A percentile compares a stretch with the other conserved stretches of the same genome.
Evolutionary conservation across 805 yeast species (phyloP).

Genomic region (Candida berthetii): DNA sequence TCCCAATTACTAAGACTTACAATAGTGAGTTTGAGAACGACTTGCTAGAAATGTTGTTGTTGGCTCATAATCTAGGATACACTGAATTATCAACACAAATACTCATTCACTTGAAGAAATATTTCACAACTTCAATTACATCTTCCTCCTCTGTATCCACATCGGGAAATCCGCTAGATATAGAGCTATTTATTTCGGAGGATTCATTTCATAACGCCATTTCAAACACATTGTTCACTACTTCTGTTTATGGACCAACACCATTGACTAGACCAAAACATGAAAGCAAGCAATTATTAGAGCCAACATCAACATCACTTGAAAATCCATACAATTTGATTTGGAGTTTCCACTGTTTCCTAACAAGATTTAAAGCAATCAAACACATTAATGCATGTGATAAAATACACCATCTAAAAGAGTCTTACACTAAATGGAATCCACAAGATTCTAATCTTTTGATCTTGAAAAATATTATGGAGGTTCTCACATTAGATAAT

Average conservation of each 20-base stretch:
- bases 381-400: conserved; percentile 23
- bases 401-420: conserved; percentile 4
- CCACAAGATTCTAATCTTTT: conserved; percentile 9
- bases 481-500: conserved; percentile 9
- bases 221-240: not conserved
- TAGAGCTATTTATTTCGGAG: not conserved
- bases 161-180: not conserved
- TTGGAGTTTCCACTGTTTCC: conserved; percentile 35
- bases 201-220: not conserved
- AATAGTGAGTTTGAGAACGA: conserved; percentile 32
- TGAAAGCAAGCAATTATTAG: conserved; percentile 1
- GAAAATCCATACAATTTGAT: conserved; percentile 32
- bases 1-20: conserved; percentile 27
- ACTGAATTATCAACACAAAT: conserved; percentile 31
- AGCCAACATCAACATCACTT: conserved; percentile 12
- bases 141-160: not conserved
- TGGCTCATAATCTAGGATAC: conserved; percentile 43
- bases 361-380: conserved; percentile 25
- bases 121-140: conserved; percentile 18
- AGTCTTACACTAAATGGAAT: conserved; percentile 11
- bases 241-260: not conserved
- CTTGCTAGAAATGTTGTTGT: conserved; percentile 39
- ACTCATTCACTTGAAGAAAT: conserved; percentile 37
- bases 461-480: conserved; percentile 18
- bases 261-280: not conserved